Evolutionary conservation across 1,284 basidiomycete genomes (phyloP).

Genomic region (Tilletia setariae): DNA sequence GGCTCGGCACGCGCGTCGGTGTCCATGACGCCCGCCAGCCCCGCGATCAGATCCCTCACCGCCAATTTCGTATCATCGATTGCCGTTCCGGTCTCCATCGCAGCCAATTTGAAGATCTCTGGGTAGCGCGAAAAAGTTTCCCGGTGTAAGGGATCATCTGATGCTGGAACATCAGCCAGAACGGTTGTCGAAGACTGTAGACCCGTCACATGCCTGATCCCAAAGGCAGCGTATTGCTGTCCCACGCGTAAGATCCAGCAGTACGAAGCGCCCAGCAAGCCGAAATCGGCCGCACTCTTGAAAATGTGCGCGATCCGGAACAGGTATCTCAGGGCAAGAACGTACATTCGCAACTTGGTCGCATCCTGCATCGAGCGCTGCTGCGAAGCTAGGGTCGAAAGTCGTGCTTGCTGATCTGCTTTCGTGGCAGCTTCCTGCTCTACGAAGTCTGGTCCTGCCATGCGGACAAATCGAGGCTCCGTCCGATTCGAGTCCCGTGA

Average conservation of each 20-base stretch:
- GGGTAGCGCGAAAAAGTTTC: background rate
- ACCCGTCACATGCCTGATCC: no score
- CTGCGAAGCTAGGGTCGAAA: background rate
- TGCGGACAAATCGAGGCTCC: background rate
- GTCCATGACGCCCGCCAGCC: background rate
- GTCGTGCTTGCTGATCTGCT: no score
- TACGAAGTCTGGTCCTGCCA: background rate
- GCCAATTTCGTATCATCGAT: conserved; percentile 4
- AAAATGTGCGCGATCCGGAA: background rate
- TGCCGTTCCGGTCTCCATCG: conserved; percentile 3
- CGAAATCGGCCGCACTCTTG: background rate
- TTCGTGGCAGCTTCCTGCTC: no score
- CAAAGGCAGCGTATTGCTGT: no score
- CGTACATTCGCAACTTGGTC: background rate
- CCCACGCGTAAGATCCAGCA: no score
- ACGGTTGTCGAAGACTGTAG: no score
- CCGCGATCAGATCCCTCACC: background rate
- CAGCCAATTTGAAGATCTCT: background rate
- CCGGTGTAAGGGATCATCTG: no score
- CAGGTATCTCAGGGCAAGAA: background rate
- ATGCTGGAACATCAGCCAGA: no score
- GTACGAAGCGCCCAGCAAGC: no score
- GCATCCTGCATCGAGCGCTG: conserved; percentile 10
- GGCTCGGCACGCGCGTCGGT: background rate
- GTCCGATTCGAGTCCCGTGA: background rate